These are phyloP conservation scores for Ceratocystis albifundus DNA, from an alignment of 2,329 filamentous ascomycete genomes.

Conservation along the genomic window DNA sequence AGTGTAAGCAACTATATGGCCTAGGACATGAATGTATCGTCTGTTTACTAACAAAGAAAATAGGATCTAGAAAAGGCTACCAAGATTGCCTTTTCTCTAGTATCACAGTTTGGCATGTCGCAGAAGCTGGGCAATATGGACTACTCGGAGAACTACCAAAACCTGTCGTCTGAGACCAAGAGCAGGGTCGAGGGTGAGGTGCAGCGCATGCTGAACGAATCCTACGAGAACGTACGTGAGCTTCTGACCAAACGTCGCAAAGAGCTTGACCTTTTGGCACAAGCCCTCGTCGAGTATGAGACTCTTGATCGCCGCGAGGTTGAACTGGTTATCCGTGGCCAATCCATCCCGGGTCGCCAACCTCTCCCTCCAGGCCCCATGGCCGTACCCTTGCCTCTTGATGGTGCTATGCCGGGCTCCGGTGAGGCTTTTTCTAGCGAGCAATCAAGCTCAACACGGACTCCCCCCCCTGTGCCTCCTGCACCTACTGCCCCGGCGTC, in stretches of 20 bases:
- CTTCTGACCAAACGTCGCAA: constrained; percentile 64
- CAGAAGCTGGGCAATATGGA: constrained; percentile 80
- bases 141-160: constrained; percentile 66
- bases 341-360: constrained; percentile 59
- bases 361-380: constrained; percentile 46
- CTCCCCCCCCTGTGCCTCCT: constrained; percentile 19
- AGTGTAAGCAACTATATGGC: constrained; percentile 42
- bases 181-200: constrained; percentile 81
- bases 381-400: constrained; percentile 33
- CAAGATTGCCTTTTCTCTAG: constrained; percentile 70
- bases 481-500: constrained; percentile 16
- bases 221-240: constrained; percentile 58
- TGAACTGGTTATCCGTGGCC: constrained; percentile 75
- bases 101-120: constrained; percentile 84
- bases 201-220: constrained; percentile 70
- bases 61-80: constrained; percentile 80
- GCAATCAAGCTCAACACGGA: constrained; percentile 13
- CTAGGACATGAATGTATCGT: neutral
- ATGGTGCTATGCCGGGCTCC: constrained; percentile 18
- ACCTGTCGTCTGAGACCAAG: constrained; percentile 76
- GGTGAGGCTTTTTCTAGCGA: constrained; percentile 21
- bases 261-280: constrained; percentile 77
- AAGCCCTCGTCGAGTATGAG: constrained; percentile 88
- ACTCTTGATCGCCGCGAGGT: constrained; percentile 83
- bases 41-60: constrained; percentile 26